phyloP scores from a whole-genome alignment of 2,329 filamentous ascomycete species.

The Fusarium sp. region DNA sequence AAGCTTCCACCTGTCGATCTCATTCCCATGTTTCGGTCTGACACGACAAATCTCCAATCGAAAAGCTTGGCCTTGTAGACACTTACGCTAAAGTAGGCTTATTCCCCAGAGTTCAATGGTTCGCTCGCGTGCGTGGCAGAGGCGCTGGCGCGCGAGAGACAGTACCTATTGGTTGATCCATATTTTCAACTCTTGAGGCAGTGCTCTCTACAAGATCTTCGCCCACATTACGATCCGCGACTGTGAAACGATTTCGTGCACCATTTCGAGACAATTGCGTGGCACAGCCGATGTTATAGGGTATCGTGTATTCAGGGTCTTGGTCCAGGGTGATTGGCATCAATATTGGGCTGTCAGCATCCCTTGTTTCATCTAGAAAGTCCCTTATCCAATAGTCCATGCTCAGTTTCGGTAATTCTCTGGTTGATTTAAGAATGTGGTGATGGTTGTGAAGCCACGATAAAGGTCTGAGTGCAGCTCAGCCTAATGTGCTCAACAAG shows the following conservation, averaged over 20 bases:
- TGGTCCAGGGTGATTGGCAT: background rate
- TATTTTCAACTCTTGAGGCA: constrained; percentile 19
- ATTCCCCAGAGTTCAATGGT: constrained; percentile 40
- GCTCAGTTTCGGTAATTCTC: constrained; percentile 4
- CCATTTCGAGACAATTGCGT: constrained; percentile 42
- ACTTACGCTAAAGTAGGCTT: constrained; percentile 22
- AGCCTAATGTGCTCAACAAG: no score
- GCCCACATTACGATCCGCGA: constrained; percentile 40
- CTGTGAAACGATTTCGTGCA: constrained; percentile 36
- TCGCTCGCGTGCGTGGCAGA: constrained; percentile 9
- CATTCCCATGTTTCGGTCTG: constrained; percentile 30
- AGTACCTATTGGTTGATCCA: constrained; percentile 23
- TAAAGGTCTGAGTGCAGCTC: no score
- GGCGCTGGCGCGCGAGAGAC: constrained; percentile 22
- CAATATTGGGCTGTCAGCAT: constrained; percentile 9
- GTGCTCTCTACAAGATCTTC: constrained; percentile 15
- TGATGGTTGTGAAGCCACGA: no score
- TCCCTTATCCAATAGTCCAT: constrained; percentile 2
- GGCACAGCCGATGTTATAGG: constrained; percentile 32
- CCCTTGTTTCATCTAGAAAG: constrained; percentile 24
- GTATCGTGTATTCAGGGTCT: constrained; percentile 16
- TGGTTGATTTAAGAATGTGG: background rate
- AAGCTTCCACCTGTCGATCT: constrained; percentile 34
- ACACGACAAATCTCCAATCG: constrained; percentile 24
- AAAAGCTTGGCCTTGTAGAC: constrained; percentile 36